phyloP scores from a whole-genome alignment of 2,329 filamentous ascomycete genomes.

The Apiospora marii region DNA sequence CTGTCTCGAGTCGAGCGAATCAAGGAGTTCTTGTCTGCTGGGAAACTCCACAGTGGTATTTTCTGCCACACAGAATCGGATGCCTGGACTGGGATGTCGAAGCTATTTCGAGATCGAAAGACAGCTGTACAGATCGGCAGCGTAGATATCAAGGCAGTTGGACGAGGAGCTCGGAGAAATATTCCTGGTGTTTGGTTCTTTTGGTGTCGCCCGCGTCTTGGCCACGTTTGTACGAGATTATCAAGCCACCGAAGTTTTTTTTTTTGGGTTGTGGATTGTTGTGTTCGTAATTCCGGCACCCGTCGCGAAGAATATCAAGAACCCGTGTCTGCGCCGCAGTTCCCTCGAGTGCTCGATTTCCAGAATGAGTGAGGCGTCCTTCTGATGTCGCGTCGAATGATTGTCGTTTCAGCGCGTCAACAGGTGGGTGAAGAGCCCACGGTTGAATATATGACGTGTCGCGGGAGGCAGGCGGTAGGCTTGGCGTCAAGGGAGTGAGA shows the following conservation, averaged over 20 bases:
- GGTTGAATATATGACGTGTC: background rate
- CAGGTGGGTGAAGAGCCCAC: background rate
- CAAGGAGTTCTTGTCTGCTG: background rate
- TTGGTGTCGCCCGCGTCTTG: background rate
- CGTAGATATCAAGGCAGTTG: background rate
- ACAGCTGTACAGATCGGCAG: background rate
- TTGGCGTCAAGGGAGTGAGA: conserved; percentile 1
- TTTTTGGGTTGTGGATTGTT: background rate
- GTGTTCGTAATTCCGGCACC: background rate
- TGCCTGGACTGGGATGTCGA: background rate
- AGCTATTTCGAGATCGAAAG: background rate
- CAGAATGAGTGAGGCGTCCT: conserved; percentile 14
- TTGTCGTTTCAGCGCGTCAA: background rate
- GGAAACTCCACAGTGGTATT: background rate
- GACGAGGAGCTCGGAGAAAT: background rate
- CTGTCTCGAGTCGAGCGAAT: background rate
- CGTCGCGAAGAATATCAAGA: background rate
- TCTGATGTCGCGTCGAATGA: conserved; percentile 11
- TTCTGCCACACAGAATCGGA: too few relatives aligned
- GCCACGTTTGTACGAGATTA: background rate
- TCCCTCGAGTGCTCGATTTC: conserved; percentile 5
- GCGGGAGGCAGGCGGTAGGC: background rate
- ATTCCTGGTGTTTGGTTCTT: conserved; percentile 1
- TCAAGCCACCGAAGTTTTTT: background rate
- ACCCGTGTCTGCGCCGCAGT: background rate